phyloP scores from a whole-genome alignment of 2,329 filamentous ascomycete genomes.

The Botrytis paeoniae region DNA sequence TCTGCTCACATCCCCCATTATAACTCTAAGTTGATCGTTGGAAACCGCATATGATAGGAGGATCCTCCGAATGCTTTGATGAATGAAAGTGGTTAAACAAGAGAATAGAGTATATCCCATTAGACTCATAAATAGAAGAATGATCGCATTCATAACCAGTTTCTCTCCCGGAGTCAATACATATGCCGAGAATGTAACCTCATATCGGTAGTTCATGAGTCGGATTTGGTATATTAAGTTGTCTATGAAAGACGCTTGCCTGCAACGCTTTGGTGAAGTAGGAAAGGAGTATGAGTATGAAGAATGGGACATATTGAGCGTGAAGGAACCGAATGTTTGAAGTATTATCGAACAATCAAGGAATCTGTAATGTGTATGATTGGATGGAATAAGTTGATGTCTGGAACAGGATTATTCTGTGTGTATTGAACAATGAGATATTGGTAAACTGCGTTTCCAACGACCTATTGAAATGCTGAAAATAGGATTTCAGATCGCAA shows the following conservation, averaged over 20 bases:
- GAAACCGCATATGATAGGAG: conserved; percentile 18
- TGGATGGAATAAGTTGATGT: neutral
- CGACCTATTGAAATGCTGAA: neutral
- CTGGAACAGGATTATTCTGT: neutral
- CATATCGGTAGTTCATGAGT: conserved; percentile 41
- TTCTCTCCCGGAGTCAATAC: conserved; percentile 45
- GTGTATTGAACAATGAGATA: neutral
- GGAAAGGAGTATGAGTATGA: neutral
- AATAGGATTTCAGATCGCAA: neutral
- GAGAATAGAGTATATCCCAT: conserved; percentile 16
- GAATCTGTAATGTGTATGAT: neutral
- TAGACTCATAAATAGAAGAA: conserved; percentile 31
- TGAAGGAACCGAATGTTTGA: no score
- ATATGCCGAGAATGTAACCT: conserved; percentile 46
- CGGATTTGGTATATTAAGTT: conserved; percentile 12
- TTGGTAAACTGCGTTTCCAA: neutral
- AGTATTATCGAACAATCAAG: no score
- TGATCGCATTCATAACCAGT: conserved; percentile 42
- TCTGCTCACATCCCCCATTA: neutral
- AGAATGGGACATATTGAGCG: neutral
- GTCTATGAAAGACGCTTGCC: conserved; percentile 4
- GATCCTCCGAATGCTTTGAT: conserved; percentile 9
- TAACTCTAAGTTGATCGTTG: conserved; percentile 9
- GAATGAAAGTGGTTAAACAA: conserved; percentile 17
- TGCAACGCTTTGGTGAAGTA: neutral